Evolutionary conservation across 768 basidiomycete species (phyloP), one percentile per base, ranked within the genome.

Genomic region (Mycena indigotica): DNA sequence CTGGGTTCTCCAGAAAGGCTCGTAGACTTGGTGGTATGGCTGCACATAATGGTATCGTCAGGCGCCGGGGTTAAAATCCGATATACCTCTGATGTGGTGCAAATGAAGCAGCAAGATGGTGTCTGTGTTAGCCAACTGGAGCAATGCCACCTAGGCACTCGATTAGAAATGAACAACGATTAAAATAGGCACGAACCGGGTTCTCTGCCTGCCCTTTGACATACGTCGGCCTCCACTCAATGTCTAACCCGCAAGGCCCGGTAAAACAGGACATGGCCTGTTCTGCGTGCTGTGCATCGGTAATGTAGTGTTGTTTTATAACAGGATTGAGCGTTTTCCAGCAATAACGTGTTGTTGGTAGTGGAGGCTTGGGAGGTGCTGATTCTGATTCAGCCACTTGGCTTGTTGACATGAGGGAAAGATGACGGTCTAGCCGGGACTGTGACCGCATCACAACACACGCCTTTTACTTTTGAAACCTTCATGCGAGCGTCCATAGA

Each of bases 141-240:
- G 77, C 23, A 93, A 77, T 2, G 91, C 84, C 19, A 89, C 53
- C 60, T 62, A n/a, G 5, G 19, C 25, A 39, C 15, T n/a, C n/a
- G 29, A 29, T 26, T n/a, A 5, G 5, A 26, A 5, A 23, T n/a
- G 4, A 21, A 23, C 4, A 38, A 32, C 2, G 50, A 23, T n/a
- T 15, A 13, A 3, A 29, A 8, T 2, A n/a, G n/a, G 13, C 1
- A 54, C 60, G 25, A 23, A 62, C 85, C 23, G 79, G 87, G 66
- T 92, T 88, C 69, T 86, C 81, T 25, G 71, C 65, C 24, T 71
- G 66, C 19, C 86, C 84, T 66, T 82, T 85, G 45, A 62, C 60
- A 63, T 72, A 84, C 19, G 66, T 82, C 0, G 91, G 91, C 58
- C 80, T 84, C 90, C 91, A 93, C 71, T 93, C 91, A 32, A 90